Evolutionary conservation across 2,329 filamentous ascomycete genomes (phyloP), one percentile per base, ranked within the genome.

Genomic region (Coniochaeta hoffmannii): DNA sequence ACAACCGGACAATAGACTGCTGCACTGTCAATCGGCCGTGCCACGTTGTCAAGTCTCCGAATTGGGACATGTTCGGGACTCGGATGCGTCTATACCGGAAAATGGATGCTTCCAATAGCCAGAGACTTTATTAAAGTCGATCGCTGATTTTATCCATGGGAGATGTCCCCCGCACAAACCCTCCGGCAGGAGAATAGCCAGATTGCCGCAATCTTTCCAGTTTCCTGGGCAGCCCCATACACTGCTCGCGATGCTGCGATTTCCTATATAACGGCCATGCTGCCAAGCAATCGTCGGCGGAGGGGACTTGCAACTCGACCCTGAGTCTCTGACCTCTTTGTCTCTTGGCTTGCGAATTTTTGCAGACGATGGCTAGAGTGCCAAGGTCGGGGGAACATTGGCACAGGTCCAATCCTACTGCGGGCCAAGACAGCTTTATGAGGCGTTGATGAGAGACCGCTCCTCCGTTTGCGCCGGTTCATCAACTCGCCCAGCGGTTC

Each of bases 221-320:
- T 19, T 44, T 26, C 38, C 38, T 44, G 38, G 22, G 8, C 19
- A 28, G 22, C 22, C 12, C 41, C 41, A 46, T 46, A 46, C 41
- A n/a, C 2, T 26, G 19, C 22, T 46, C 15, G 41, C 22, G 26
- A 46, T 28, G 41, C 41, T 46, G 41, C 19, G 41, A 28, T 46
- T 46, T 46, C 41, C 41, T 46, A 46, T 46, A 46, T 46, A 46
- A 46, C 41, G 26, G 41, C 30, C 41, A 46, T 46, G 41, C 41
- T 19, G 41, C 41, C 41, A 46, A 46, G 41, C 41, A 46, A 19
- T 28, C n/a, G 41, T 46, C 41, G 41, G 41, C 41, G 19, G 41
- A 46, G 41, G 41, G 41, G 41, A 46, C 15, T 36, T 46, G 41
- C 41, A 46, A 24, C 19, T 28, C 24, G 24, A 46, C 19, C 7